A percentile compares a stretch with the other conserved stretches of the same genome.
phyloP scores from a whole-genome alignment of 331 rosid species.

The Arachis monticola region DNA sequence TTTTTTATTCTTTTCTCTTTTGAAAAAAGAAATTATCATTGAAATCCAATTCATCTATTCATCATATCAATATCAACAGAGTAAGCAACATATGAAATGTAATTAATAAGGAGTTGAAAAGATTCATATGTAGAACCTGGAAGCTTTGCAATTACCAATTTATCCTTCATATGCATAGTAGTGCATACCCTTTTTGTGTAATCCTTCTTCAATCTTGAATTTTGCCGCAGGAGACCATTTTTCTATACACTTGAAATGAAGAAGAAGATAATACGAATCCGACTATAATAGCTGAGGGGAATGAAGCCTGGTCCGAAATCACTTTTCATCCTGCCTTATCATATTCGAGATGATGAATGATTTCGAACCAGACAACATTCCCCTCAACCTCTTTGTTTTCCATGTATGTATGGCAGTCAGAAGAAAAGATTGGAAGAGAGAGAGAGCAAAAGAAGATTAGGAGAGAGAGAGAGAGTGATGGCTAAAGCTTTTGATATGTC shows the following conservation, averaged over 20 bases:
- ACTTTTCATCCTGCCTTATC: slow-evolving; percentile 38
- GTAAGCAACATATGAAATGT: slow-evolving; percentile 1
- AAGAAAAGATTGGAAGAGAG: slow-evolving; percentile 26
- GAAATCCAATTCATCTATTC: slow-evolving; percentile 15
- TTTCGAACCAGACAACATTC: slow-evolving; percentile 81
- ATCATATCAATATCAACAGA: slow-evolving; percentile 33
- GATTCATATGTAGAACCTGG: slow-evolving; percentile 7
- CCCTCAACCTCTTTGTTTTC: slow-evolving; percentile 61
- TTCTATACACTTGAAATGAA: neutral
- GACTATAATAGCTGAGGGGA: slow-evolving; percentile 30
- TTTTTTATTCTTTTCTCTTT: no score
- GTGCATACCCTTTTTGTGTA: slow-evolving; percentile 1
- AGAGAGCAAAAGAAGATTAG: slow-evolving; percentile 23
- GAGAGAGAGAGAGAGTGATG: slow-evolving; percentile 8
- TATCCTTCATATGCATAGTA: neutral
- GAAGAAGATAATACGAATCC: neutral
- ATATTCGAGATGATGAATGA: slow-evolving; percentile 38
- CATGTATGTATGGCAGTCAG: slow-evolving; percentile 46
- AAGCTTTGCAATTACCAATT: slow-evolving; percentile 33
- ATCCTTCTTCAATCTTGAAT: slow-evolving; percentile 30
- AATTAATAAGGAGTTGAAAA: neutral
- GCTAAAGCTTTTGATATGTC: slow-evolving; percentile 53
- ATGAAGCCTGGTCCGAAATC: slow-evolving; percentile 79
- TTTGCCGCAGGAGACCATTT: slow-evolving; percentile 27
- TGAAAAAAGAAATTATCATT: slow-evolving; percentile 8